Evolutionary conservation across 352 stramenopile species (phyloP).

Genomic region (Phytophthora kernoviae): DNA sequence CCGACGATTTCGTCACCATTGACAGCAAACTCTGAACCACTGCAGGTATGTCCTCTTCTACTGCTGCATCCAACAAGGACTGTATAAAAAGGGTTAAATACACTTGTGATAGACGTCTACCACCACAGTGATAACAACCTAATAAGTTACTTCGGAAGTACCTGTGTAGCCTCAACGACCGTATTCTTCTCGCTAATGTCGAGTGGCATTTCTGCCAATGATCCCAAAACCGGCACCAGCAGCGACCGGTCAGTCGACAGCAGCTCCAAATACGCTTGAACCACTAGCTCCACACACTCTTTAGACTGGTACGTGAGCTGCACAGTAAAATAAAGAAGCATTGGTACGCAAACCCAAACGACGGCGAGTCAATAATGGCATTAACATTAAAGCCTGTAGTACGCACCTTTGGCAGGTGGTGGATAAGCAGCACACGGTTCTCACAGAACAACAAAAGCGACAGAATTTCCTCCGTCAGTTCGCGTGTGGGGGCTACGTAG

Average conservation of each 20-base stretch:
- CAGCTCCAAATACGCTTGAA: constrained; percentile 77
- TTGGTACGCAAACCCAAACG: background rate
- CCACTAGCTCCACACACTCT: constrained; percentile 77
- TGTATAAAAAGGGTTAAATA: constrained; percentile 20
- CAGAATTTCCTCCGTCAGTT: constrained; percentile 77
- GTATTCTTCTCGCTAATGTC: constrained; percentile 62
- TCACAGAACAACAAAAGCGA: constrained; percentile 76
- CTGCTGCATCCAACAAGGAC: constrained; percentile 72
- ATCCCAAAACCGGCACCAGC: constrained; percentile 80
- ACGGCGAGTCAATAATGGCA: background rate
- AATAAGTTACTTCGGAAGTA: constrained; percentile 12
- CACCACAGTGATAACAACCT: background rate
- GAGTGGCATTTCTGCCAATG: constrained; percentile 76
- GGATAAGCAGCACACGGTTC: constrained; percentile 76
- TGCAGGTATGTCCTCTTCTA: constrained; percentile 78
- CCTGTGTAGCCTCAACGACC: constrained; percentile 68
- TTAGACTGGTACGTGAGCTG: constrained; percentile 85
- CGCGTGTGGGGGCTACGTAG: constrained; percentile 66
- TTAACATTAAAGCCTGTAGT: background rate
- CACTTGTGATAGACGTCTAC: background rate
- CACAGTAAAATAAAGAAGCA: background rate
- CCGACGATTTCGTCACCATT: constrained; percentile 63
- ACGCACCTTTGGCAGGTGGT: constrained; percentile 77
- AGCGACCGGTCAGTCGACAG: constrained; percentile 75
- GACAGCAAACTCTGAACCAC: constrained; percentile 79